Evolutionary conservation across 768 basidiomycete genomes (phyloP), one percentile per base, ranked within the genome.

Genomic region (Xerocomellus intermedius): DNA sequence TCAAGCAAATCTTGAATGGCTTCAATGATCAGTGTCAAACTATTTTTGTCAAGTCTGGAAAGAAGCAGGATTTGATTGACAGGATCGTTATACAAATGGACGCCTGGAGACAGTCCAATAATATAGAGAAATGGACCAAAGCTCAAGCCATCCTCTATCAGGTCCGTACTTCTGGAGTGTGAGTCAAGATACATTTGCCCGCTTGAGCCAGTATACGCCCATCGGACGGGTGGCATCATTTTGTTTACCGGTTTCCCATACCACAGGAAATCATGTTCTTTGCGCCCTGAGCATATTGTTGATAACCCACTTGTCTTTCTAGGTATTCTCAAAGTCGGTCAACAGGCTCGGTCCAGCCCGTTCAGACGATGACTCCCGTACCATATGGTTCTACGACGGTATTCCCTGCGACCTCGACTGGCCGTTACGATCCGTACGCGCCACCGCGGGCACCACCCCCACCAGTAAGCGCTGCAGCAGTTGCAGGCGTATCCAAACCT

Each of bases 11-110:
- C 62, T 76, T 94, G 54, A 70, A 77, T 37, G 86, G 86, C 24
- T 77, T 93, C 61, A 91, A 91, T 74, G 88, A 89, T 36, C 86
- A 91, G 69, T 91, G 90, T 65, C 73, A 74, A 50, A 81, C 82
- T 5, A 78, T 80, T 61, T 75, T 91, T 28, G 76, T 81, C 50
- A 91, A 89, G 71, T 79, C 88, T 12, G 91, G 91, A 26, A 92
- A 89, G 75, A 94, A 94, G 67, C 87, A 91, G 63, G 92, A 93
- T 33, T 80, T 93, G 44, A 91, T 92, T 66, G 88, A 91, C 68
- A 80, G 89, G 57, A 86, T 94, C 57, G 71, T 81, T 42, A 60
- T 63, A 8, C 74, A 79, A 57, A 71, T 93, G 62, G 84, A 87
- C 56, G 54, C 64, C 48, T 91, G 87, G 86, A 80, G 80, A 65